Percentiles rank a stretch among this genome's conserved stretches.
Conservation (phyloP, 78 protist species). For the Acrasis kona region DNA sequence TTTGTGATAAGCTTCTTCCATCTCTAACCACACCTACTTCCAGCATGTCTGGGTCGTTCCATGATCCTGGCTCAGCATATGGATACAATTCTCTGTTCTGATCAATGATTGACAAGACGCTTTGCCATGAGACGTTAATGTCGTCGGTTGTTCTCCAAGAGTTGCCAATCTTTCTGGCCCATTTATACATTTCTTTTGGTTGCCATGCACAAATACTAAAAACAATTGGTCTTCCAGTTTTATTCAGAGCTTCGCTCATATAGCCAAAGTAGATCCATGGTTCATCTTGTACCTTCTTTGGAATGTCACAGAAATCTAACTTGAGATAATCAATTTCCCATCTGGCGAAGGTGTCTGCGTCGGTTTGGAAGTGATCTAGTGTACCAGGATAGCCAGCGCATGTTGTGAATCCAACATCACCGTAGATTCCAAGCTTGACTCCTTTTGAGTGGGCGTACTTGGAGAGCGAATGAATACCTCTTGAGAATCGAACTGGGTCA, state of each 20-base stretch:
- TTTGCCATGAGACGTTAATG: background rate
- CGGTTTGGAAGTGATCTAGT: constrained; percentile 10
- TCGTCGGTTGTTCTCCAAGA: constrained; percentile 19
- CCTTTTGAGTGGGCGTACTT: constrained; percentile 60
- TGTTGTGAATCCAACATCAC: constrained; percentile 66
- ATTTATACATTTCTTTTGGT: constrained; percentile 9
- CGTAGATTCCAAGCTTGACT: constrained; percentile 66
- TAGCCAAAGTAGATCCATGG: background rate
- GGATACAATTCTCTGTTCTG: background rate
- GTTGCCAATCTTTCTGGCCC: background rate
- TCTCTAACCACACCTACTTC: constrained; percentile 10
- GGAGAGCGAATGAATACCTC: constrained; percentile 59
- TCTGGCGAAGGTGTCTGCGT: constrained; percentile 35
- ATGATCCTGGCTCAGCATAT: background rate
- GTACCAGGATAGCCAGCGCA: constrained; percentile 40
- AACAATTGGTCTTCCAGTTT: constrained; percentile 2
- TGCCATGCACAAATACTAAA: constrained; percentile 28
- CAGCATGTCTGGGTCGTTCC: background rate
- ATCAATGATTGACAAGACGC: background rate
- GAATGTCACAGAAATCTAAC: constrained; percentile 20
- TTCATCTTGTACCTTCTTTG: background rate
- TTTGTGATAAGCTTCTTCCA: background rate
- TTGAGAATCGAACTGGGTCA: constrained; percentile 67
- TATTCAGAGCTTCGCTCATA: background rate
- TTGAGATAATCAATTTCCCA: constrained; percentile 48